phyloP scores from a whole-genome alignment of 371 early-diverging fungal species.

The Spiromyces aspiralis region DNA sequence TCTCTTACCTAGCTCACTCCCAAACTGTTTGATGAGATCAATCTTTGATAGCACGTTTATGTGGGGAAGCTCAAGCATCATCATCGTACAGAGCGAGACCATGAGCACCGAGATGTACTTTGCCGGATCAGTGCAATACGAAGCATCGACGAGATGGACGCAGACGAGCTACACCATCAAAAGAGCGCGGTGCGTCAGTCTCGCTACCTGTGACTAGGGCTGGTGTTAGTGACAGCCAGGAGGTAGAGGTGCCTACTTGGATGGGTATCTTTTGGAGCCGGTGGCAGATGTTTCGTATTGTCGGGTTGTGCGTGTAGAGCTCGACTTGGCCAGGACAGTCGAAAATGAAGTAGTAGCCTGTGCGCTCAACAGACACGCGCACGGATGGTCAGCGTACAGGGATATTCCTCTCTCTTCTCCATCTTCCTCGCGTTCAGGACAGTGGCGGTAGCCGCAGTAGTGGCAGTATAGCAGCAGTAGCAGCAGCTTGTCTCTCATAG shows the following conservation, averaged over 20 bases:
- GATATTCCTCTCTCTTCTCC: no score
- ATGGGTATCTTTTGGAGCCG: slow-evolving; percentile 46
- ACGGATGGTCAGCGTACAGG: slow-evolving; percentile 20
- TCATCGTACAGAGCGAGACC: slow-evolving; percentile 73
- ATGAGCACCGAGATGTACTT: slow-evolving; percentile 88
- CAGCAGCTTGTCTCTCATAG: no score
- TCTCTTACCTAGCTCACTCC: slow-evolving; percentile 39
- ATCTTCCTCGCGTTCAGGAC: no score
- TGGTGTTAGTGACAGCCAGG: no score
- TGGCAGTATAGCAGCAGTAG: no score
- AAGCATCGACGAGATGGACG: slow-evolving; percentile 89
- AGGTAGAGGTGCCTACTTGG: neutral
- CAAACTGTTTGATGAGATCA: slow-evolving; percentile 72
- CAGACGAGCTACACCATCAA: slow-evolving; percentile 51
- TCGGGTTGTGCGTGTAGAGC: slow-evolving; percentile 85
- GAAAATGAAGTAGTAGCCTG: slow-evolving; percentile 79
- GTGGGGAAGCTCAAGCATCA: slow-evolving; percentile 88
- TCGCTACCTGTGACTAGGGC: no score
- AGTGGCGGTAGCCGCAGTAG: no score
- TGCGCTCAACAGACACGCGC: slow-evolving; percentile 2
- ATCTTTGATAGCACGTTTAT: slow-evolving; percentile 92
- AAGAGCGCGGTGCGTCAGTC: slow-evolving; percentile 1
- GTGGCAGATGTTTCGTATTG: slow-evolving; percentile 65
- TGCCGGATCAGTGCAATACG: slow-evolving; percentile 81
- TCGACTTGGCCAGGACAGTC: slow-evolving; percentile 99